Evolutionary conservation across 106 monocot genomes (phyloP), one percentile per base, ranked within the genome.

Genomic region (Phalaenopsis equestris): DNA sequence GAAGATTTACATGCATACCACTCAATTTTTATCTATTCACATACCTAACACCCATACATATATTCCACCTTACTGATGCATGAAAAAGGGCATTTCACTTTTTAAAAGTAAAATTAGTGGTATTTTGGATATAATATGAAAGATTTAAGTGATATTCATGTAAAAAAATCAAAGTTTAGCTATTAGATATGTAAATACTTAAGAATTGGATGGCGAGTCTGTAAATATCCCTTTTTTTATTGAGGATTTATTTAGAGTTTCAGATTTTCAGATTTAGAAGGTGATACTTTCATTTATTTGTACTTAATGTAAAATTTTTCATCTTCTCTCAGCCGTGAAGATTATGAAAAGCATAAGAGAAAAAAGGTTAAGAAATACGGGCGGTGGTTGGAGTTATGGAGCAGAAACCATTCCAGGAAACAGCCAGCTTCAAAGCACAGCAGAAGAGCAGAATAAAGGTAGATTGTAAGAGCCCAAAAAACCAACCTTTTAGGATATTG

Each of bases 351-450:
- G 19, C 92, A 92, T 8, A 94, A 80, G 83, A 88, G 83, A 79
- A 99, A 52, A 52, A 52, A 94, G 82, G 92, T 94, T 80, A 76
- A 91, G 80, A 86, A 80, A 77, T 76, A 75, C 15, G 58, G 6
- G 16, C 56, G 72, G 19, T 77, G 67, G 0, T 52, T 52, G 12
- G 52, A 52, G 52, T 86, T 77, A 77, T 19, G 37, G 91, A 84
- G 2, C 64, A 77, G 36, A 98, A 98, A 48, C 89, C 67, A 37
- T 98, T 98, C 86, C 89, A 94, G 56, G 88, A 92, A 64, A 75
- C 84, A 55, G 85, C 86, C 24, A 56, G 67, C 45, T 72, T 80
- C 10, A 90, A 85, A 83, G 41, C 79, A 6, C 76, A 87, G 52
- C 37, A 85, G 78, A 85, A 86, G 42, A 52, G 64, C 64, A 65